Conservation (phyloP, 257 asterid species). For the Apocynum venetum region DNA sequence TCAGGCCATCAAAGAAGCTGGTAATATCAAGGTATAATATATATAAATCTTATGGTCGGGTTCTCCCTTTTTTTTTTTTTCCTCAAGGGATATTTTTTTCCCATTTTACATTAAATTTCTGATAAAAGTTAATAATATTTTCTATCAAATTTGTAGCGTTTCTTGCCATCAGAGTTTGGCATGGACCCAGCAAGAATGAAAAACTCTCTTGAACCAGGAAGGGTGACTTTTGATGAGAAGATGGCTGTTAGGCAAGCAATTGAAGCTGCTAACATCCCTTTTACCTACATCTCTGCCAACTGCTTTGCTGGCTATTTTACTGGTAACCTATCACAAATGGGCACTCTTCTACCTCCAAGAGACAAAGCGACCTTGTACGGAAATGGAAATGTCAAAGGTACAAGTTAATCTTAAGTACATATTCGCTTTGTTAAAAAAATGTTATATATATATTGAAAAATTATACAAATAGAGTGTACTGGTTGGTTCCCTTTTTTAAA, state of each 20-base stretch:
- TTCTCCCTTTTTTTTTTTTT: too few species aligned
- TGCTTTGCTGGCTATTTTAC: slow-evolving; percentile 72
- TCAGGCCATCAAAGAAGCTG: slow-evolving; percentile 79
- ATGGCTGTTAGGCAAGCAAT: slow-evolving; percentile 63
- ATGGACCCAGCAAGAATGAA: slow-evolving; percentile 68
- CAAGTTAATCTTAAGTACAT: too few species aligned
- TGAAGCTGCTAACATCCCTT: slow-evolving; percentile 65
- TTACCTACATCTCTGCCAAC: slow-evolving; percentile 70
- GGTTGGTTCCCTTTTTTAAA: too few species aligned
- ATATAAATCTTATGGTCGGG: not conserved
- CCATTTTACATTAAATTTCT: not conserved
- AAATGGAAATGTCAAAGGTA: slow-evolving; percentile 63
- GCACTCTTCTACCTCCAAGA: slow-evolving; percentile 66
- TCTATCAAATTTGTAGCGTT: slow-evolving; percentile 41
- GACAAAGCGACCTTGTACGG: slow-evolving; percentile 48
- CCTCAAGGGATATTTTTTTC: too few species aligned
- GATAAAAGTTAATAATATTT: too few species aligned
- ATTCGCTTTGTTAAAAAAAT: too few species aligned
- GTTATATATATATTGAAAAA: too few species aligned
- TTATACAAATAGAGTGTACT: too few species aligned
- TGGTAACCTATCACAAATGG: slow-evolving; percentile 68
- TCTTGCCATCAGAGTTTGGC: slow-evolving; percentile 85
- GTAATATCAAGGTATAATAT: slow-evolving; percentile 59
- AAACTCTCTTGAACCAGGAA: slow-evolving; percentile 72
- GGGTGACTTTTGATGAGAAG: slow-evolving; percentile 84